Conservation (phyloP, 2,329 filamentous ascomycete species). For the Metarhizium rileyi region DNA sequence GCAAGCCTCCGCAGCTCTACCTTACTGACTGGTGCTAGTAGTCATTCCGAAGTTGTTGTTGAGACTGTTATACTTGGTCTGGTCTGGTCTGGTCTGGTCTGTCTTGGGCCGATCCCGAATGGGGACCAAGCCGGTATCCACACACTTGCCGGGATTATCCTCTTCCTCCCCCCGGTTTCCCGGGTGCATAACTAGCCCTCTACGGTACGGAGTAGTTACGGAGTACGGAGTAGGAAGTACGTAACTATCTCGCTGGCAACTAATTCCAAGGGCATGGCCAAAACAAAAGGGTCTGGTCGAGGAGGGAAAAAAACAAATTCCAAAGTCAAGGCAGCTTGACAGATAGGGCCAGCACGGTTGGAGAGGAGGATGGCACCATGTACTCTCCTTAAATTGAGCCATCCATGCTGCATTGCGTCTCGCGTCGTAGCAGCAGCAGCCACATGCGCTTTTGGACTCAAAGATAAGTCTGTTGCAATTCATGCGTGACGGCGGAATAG, state of each 20-base stretch:
- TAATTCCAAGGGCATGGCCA: too few relatives aligned
- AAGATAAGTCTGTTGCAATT: neutral
- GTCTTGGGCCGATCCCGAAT: slow-evolving; percentile 6
- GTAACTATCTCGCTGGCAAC: too few relatives aligned
- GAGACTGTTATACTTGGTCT: too few relatives aligned
- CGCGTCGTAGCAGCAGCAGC: neutral
- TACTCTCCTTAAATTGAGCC: neutral
- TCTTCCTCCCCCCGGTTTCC: neutral
- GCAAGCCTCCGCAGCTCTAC: too few relatives aligned
- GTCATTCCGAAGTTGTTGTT: too few relatives aligned
- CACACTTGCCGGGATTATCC: neutral
- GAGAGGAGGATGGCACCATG: neutral
- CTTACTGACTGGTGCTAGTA: too few relatives aligned
- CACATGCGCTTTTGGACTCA: neutral
- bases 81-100: too few relatives aligned
- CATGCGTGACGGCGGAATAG: neutral
- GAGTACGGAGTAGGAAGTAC: neutral
- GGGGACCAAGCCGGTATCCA: slow-evolving; percentile 1
- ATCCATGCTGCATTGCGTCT: neutral
- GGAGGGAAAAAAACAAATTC: too few relatives aligned
- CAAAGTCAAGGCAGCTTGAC: too few relatives aligned
- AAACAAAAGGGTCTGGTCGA: too few relatives aligned
- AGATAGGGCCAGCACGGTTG: neutral
- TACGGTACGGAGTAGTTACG: too few relatives aligned
- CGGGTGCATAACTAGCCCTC: too few relatives aligned